Conservation (phyloP, 352 stramenopile genomes). For the Pythium sp. region DNA sequence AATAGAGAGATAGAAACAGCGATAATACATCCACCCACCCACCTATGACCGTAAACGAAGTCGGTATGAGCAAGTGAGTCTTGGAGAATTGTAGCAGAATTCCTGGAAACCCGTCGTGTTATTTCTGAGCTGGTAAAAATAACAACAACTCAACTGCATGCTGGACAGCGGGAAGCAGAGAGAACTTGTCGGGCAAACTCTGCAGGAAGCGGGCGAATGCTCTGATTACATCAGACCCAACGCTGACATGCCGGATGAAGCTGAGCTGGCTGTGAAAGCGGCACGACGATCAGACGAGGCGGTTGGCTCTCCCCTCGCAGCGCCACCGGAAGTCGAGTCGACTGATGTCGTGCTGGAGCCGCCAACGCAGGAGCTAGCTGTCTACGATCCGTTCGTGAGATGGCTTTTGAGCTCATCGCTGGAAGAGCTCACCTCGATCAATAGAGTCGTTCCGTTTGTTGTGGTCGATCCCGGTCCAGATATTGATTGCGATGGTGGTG, state of each 20-base stretch:
- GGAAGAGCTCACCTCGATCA: constrained; percentile 41
- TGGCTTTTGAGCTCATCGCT: constrained; percentile 50
- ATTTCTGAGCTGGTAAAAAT: constrained; percentile 14
- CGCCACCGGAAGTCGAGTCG: constrained; percentile 11
- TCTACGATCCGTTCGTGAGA: constrained; percentile 54
- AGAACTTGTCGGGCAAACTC: constrained; percentile 5
- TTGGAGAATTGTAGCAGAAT: not conserved
- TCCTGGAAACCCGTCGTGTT: not conserved
- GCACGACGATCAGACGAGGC: not conserved
- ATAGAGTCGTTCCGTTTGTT: constrained; percentile 25
- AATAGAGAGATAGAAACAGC: constrained; percentile 25
- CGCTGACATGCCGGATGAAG: constrained; percentile 9
- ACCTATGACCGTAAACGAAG: constrained; percentile 11
- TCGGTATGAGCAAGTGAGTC: not conserved
- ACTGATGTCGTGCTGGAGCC: constrained; percentile 23
- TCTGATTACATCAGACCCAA: constrained; percentile 9
- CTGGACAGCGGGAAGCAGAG: not conserved
- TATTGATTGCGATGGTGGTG: not conserved
- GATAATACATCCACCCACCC: constrained; percentile 7
- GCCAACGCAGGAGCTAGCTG: constrained; percentile 33
- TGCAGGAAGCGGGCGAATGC: constrained; percentile 1
- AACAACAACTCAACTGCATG: not conserved
- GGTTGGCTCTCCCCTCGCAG: no score
- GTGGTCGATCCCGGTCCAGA: not conserved
- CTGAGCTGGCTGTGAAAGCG: not conserved